Base-by-base conservation (phyloP, 345 rosid species). In the Bruguiera gymnorhiza region DNA sequence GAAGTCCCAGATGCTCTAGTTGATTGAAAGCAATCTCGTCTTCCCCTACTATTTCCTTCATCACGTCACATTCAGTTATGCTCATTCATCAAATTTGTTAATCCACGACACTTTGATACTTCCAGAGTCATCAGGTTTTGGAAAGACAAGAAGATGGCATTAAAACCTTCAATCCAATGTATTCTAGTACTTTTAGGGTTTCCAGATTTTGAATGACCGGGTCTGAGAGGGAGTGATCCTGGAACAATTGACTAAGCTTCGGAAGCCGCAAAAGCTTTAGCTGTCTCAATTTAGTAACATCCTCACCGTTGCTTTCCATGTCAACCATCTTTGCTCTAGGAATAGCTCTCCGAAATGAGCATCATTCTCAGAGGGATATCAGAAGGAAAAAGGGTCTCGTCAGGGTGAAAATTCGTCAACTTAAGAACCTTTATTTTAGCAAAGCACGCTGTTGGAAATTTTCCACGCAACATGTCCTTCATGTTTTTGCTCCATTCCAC, bases 81-180 rank as follows among this genome's bases (percentile, higher is more conserved):
- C 21, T 69, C 65, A 78, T 30, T 34, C 7, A 75, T 6, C 39
- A 81, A 72, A 26, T 36, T 20, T 5, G 21, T 2, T 37, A 75
- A 54, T 51, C n/a, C 60, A 13, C 70, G 15, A 16, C 85, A 78
- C 6, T 57, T 10, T 1, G 30, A 54, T 21, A 72, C 72, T 4
- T 64, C 6, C n/a, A 79, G 15, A 62, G 43, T 34, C 0, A 53
- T 63, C 23, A 78, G 50, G 46, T 70, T 75, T 11, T n/a, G 9
- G 4, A 81, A 70, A 31, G 71, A 63, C 24, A 27, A 21, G 62
- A 54, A 1, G 75, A 54, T 36, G 73, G 75, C 18, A 55, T 53
- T 36, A 78, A n/a, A 59, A 8, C 43, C 1, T 29, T n/a, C 63
- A 81, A 30, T 3, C 52, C 54, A 21, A 0, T 23, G 26, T 75